Evolutionary conservation across 2,329 filamentous ascomycete genomes (phyloP), one percentile per base, ranked within the genome.

Genomic region (Zelopaecilomyces penicillatus): DNA sequence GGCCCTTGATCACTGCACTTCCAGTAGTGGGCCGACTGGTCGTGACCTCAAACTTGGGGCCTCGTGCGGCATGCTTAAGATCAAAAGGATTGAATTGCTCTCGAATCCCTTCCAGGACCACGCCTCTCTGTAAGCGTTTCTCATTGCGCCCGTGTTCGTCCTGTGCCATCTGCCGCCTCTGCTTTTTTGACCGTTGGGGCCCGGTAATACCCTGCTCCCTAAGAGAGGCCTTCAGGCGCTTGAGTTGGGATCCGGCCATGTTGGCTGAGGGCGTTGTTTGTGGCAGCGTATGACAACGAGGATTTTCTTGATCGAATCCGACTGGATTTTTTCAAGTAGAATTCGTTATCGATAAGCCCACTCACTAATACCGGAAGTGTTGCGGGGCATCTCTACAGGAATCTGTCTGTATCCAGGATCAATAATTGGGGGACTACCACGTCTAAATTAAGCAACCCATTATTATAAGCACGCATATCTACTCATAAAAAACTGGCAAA

Each of bases 61-160:
- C 85, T 48, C 84, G 77, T 1, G 82, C 74, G 35, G 84, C 81
- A 47, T 85, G 80, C 66, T 94, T 94, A 62, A 95, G 79, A 61
- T 98, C 93, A 66, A 98, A 98, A 0, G 93, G 93, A 63, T 98
- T 98, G 77, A 97, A 97, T 54, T 90, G 85, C 59, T 97, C 90
- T 60, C 93, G 85, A 62, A 98, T 96, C 46, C 79, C 80, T 55
- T 86, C 82, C 50, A 98, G 74, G 11, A 89, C 87, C 45, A 81
- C 83, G 58, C 84, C 79, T 59, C 85, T 80, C 62, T 88, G 80
- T 28, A 87, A 75, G 48, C 87, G 82, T 65, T 88, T 86, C 57
- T 91, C 83, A 54, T 68, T 70, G 50, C 76, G 79, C 50, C 74
- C 76, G 45, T 78, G 80, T 42, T 75, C 78, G 65, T 80, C 80